A percentile compares a stretch with the other conserved stretches of the same genome.
These are phyloP conservation scores for Chernovozyma sophiae-reginae DNA, from an alignment of 1,139 yeast species.

Conservation along the genomic window DNA sequence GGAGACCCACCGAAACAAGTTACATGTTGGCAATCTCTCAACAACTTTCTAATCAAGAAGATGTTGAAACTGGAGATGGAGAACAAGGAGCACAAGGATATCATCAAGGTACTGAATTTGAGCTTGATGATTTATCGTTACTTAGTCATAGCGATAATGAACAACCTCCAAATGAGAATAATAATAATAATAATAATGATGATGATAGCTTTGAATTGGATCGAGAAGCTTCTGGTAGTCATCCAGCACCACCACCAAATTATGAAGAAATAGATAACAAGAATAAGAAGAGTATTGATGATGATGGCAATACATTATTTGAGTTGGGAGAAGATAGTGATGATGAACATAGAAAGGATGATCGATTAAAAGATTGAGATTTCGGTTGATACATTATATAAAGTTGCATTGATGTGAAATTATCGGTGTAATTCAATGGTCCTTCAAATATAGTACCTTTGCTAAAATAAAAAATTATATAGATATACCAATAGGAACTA, in stretches of 20 bases:
- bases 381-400: no score
- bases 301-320: conserved; percentile 28
- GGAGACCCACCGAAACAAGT: conserved; percentile 98
- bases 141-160: conserved; percentile 49
- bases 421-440: no score
- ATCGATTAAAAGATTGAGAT: conserved; percentile 20
- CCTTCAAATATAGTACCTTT: no score
- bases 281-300: conserved; percentile 6
- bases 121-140: conserved; percentile 68
- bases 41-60: conserved; percentile 75
- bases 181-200: conserved; percentile 12
- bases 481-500: no score
- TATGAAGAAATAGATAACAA: conserved; percentile 19
- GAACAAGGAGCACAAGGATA: conserved; percentile 20
- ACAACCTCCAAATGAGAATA: conserved; percentile 10
- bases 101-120: conserved; percentile 54
- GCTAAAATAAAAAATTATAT: no score
- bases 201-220: conserved; percentile 36
- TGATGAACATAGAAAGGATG: conserved; percentile 25
- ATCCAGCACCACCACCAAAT: conserved; percentile 20
- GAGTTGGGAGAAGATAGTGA: conserved; percentile 33
- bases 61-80: conserved; percentile 56
- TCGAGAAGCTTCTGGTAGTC: conserved; percentile 13
- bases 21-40: conserved; percentile 93
- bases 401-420: no score